These are phyloP conservation scores for Botrytis elliptica DNA, from an alignment of 2,329 filamentous ascomycete genomes.

Conservation along the genomic window DNA sequence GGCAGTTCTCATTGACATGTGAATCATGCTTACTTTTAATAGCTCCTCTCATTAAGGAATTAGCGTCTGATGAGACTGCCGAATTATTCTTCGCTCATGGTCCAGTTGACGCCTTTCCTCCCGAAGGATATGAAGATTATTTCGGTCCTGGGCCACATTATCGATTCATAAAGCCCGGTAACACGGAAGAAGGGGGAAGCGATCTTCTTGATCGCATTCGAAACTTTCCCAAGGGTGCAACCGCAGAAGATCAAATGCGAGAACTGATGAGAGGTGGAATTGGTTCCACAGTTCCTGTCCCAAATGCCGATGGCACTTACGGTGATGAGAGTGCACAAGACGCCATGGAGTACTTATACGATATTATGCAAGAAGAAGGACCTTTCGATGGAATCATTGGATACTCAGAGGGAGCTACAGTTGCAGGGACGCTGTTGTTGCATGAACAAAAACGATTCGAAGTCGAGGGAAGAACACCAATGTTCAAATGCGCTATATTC, in stretches of 20 bases:
- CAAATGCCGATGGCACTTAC: constrained; percentile 24
- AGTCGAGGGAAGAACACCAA: constrained; percentile 34
- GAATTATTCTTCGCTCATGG: constrained; percentile 54
- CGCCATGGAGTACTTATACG: constrained; percentile 32
- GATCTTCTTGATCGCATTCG: constrained; percentile 36
- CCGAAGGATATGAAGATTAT: constrained; percentile 55
- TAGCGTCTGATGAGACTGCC: constrained; percentile 47
- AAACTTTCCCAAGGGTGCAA: constrained; percentile 34
- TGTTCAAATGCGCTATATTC: constrained; percentile 49
- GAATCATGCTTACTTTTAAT: constrained; percentile 23
- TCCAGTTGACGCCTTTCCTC: constrained; percentile 50
- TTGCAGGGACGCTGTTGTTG: constrained; percentile 54
- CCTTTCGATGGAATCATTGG: constrained; percentile 56
- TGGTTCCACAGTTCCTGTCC: constrained; percentile 19
- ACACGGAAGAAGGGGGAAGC: constrained; percentile 33
- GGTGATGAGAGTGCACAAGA: constrained; percentile 26
- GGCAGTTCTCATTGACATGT: constrained; percentile 5
- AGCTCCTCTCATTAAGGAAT: constrained; percentile 52
- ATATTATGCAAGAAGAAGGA: constrained; percentile 47
- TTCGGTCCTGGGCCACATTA: constrained; percentile 56
- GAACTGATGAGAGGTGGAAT: constrained; percentile 29
- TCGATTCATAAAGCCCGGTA: constrained; percentile 53
- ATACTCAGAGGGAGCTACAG: constrained; percentile 59
- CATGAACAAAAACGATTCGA: constrained; percentile 47
- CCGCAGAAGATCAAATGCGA: constrained; percentile 36